Evolutionary conservation across 2,329 filamentous ascomycete genomes (phyloP).

Genomic region (Diaporthe batatas): DNA sequence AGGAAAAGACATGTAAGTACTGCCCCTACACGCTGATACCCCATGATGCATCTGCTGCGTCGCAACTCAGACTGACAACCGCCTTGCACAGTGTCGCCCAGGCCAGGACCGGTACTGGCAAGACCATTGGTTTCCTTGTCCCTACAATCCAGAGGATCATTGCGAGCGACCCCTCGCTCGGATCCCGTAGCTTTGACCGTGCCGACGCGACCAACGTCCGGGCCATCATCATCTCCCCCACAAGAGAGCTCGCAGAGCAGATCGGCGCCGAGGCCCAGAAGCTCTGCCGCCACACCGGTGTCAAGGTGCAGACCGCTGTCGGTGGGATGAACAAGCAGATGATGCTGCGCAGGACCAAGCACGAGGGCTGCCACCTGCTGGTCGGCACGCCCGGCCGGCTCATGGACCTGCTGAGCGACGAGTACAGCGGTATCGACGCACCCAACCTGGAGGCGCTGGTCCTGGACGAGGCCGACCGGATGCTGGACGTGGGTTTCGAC

Average conservation of each 20-base stretch:
- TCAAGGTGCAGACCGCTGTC: slow-evolving; percentile 82
- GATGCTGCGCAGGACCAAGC: slow-evolving; percentile 77
- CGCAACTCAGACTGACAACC: slow-evolving; percentile 43
- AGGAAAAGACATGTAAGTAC: slow-evolving; percentile 83
- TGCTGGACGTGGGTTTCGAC: slow-evolving; percentile 94
- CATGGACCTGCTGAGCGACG: slow-evolving; percentile 82
- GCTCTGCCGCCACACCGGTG: slow-evolving; percentile 73
- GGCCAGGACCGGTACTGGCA: slow-evolving; percentile 96
- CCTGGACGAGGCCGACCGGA: slow-evolving; percentile 96
- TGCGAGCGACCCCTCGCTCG: slow-evolving; percentile 71
- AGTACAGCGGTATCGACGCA: slow-evolving; percentile 72
- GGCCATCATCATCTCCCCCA: slow-evolving; percentile 81
- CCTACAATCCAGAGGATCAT: slow-evolving; percentile 87
- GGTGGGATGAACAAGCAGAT: slow-evolving; percentile 85
- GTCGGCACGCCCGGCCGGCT: slow-evolving; percentile 92
- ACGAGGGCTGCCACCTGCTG: slow-evolving; percentile 86
- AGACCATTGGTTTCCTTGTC: slow-evolving; percentile 93
- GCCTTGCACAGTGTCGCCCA: slow-evolving; percentile 79
- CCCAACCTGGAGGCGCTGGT: slow-evolving; percentile 92
- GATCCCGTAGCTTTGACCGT: slow-evolving; percentile 51
- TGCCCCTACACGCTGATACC: not conserved
- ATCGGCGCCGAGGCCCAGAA: slow-evolving; percentile 84
- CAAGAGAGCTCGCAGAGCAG: slow-evolving; percentile 84
- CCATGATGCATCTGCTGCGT: not conserved
- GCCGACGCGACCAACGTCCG: slow-evolving; percentile 71